Conservation (phyloP, 2,329 filamentous ascomycete genomes). For the Aureobasidium namibiae region DNA sequence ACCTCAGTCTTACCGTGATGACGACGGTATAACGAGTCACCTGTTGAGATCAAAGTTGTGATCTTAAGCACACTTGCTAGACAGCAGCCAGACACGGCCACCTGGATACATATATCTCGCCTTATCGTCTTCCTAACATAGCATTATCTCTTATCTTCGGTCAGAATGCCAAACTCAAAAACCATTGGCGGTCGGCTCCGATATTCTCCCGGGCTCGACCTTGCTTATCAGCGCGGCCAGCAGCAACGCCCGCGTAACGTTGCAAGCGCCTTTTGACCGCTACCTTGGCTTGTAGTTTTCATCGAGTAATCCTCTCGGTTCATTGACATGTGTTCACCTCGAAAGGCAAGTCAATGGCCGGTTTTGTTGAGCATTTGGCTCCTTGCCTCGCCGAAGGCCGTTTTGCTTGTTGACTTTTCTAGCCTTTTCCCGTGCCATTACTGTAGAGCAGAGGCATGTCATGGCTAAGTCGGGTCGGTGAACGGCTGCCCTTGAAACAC, state of each 20-base stretch:
- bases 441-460: neutral
- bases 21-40: neutral
- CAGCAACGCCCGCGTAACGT: slow-evolving; percentile 7
- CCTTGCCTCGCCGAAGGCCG: neutral
- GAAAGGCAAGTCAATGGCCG: slow-evolving; percentile 3
- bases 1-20: neutral
- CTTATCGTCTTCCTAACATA: neutral
- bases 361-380: neutral
- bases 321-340: neutral
- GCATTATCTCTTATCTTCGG: neutral
- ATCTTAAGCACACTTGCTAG: neutral
- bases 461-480: neutral
- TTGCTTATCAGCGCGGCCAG: slow-evolving; percentile 5
- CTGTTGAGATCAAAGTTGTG: neutral
- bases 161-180: neutral
- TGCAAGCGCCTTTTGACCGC: slow-evolving; percentile 1
- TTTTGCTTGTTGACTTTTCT: neutral
- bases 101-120: neutral
- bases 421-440: neutral
- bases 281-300: slow-evolving; percentile 6
- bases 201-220: neutral
- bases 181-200: slow-evolving; percentile 5
- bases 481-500: neutral
- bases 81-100: neutral
- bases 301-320: slow-evolving; percentile 12